Base-by-base conservation (phyloP, 139 green algal genomes). In the Eudorina sp. region DNA sequence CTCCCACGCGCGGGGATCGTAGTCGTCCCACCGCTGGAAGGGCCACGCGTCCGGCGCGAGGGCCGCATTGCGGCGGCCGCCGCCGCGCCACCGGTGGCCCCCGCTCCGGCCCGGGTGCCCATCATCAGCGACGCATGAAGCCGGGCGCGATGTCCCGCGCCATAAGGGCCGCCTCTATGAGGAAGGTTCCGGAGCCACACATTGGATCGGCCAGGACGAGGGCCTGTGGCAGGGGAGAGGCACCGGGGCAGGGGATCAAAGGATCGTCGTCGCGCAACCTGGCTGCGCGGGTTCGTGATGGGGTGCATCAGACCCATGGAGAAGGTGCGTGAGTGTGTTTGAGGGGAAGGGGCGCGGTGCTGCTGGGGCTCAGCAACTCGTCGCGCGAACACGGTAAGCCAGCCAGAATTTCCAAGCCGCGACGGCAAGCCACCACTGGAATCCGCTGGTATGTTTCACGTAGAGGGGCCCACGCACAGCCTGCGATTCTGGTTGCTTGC, bases 141-240 rank as follows among this genome's bases (percentile, higher is more conserved):
- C 97, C 97, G 25, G 97, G 97, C 0, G 97, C 95, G 0, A 92
- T 87, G 78, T 93, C 74, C 25, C 72, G 90, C 0, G 97, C 97
- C 81, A 98, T 98, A 36, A 99, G 91, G 0, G 95, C 97, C 7
- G 95, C 97, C 77, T 99, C 97, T 38, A 97, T 96, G 4, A 99
- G 93, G 2, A 99, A 76, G 16, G 97, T 99, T 36, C 97, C 97
- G 48, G 90, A 96, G 76, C 97, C 97, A 83, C 97, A 99, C 97
- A 99, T 98, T 40, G 97, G 97, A 91, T 99, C 97, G 11, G 86
- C 94, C 55, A 98, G 84, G 27, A 94, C 91, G 8, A 88, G n/a
- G 76, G 27, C 64, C 81, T 87, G 46, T 66, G 55, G n/a, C n/a
- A n/a, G n/a, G n/a, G n/a, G n/a, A n/a, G n/a, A n/a, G n/a, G n/a